Base-by-base conservation (phyloP, 495 filamentous ascomycete genomes). In the Amorphotheca resinae region DNA sequence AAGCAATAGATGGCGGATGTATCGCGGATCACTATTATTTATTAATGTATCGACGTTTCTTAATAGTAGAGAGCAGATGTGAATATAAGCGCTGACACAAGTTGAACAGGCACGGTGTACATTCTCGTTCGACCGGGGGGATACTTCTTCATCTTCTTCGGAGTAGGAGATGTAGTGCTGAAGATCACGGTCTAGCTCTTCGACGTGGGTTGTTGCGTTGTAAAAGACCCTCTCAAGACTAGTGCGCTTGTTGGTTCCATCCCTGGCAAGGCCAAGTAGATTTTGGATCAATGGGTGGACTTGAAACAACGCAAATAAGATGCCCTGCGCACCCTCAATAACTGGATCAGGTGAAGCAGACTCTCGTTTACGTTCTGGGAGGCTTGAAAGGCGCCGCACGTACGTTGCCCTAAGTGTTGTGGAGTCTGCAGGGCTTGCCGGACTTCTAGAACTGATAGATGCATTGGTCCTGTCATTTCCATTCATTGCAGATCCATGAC, bases 291-390 rank as follows among this genome's bases (percentile, higher is more conserved):
- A 74, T 6, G 77, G 78, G 52, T 89, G 81, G 22, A 91, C 70
- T 52, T 88, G 84, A 46, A 80, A 80, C 31, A 95, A 69, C 17
- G 87, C 79, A 54, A 88, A 93, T 2, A 93, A 67, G 16, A 96
- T 79, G n/a, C 84, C 82, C 54, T 86, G 88, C 4, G 84, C 85
- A 26, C 79, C 77, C 57, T 88, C 81, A 22, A 88, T 67, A 1
- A 89, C 70, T 1, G 80, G 74, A 51, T 82, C 74, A 12, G 66
- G 69, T 0, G 67, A 63, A 33, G 63, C 59, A 18, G 64, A 69
- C 47, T 83, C 72, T 25, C 78, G 71, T 49, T 83, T 84, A 45
- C 84, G 72, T 58, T 89, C 87, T 3, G 87, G 88, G 8, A 94
- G 66, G 47, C 87, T 85, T 6, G 84, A 89, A 36, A 94, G 72